Evolutionary conservation across 1,284 basidiomycete genomes (phyloP).

Genomic region (Apiotrichum porosum): DNA sequence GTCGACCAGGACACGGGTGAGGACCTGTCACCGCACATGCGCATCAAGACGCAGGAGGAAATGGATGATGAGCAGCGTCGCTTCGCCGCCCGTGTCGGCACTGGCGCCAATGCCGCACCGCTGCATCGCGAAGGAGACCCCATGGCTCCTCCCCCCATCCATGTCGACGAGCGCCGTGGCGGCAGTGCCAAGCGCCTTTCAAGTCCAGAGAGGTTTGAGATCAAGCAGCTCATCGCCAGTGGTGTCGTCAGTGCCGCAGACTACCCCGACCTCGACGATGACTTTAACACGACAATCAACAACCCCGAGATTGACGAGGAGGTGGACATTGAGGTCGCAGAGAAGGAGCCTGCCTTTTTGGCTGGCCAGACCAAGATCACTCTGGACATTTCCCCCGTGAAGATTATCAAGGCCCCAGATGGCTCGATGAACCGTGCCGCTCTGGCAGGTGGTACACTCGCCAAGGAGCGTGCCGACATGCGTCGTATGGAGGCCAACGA

Average conservation of each 20-base stretch:
- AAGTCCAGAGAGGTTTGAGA: slow-evolving; percentile 97
- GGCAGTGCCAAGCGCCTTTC: slow-evolving; percentile 79
- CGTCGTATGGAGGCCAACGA: slow-evolving; percentile 93
- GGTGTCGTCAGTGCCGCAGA: slow-evolving; percentile 88
- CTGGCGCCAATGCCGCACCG: slow-evolving; percentile 52
- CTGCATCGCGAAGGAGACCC: slow-evolving; percentile 20
- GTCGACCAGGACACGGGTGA: slow-evolving; percentile 86
- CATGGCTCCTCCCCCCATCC: slow-evolving; percentile 15
- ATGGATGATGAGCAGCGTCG: slow-evolving; percentile 68
- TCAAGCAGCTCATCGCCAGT: slow-evolving; percentile 96
- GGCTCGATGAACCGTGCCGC: slow-evolving; percentile 94
- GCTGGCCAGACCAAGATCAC: slow-evolving; percentile 93
- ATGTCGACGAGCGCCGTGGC: slow-evolving; percentile 61
- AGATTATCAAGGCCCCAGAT: slow-evolving; percentile 91
- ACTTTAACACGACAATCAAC: slow-evolving; percentile 69
- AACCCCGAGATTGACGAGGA: slow-evolving; percentile 89
- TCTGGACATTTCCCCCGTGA: slow-evolving; percentile 92
- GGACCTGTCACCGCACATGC: slow-evolving; percentile 81
- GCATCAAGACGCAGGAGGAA: slow-evolving; percentile 89
- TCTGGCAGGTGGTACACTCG: slow-evolving; percentile 82
- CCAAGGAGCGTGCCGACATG: slow-evolving; percentile 91
- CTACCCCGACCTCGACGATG: slow-evolving; percentile 93
- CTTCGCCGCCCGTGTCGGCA: slow-evolving; percentile 61
- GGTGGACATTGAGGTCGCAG: slow-evolving; percentile 92
- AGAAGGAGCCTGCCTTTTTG: slow-evolving; percentile 95